Conservation (phyloP, 2,329 filamentous ascomycete genomes). For the Nothomitra cinnamomea region DNA sequence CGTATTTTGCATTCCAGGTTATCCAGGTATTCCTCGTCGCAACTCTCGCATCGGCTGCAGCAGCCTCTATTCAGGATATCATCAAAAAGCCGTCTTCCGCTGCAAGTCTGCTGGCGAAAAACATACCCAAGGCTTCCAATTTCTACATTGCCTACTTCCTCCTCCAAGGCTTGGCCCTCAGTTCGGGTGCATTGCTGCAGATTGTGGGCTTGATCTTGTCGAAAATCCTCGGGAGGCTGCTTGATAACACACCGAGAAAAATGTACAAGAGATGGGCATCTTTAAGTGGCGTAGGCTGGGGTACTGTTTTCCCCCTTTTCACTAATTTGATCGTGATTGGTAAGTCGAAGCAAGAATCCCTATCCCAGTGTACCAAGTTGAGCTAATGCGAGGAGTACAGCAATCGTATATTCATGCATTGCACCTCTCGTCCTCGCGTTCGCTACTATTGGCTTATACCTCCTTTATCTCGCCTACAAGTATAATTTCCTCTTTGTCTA, state of each 20-base stretch:
- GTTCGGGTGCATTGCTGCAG: conserved; percentile 58
- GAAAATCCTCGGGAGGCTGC: conserved; percentile 53
- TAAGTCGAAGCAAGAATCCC: conserved; percentile 24
- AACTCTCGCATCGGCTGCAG: conserved; percentile 66
- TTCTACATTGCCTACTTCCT: conserved; percentile 95
- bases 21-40: conserved; percentile 84
- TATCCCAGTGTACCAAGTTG: conserved; percentile 5
- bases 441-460: conserved; percentile 55
- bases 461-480: conserved; percentile 76
- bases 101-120: conserved; percentile 48
- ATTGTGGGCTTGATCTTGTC: conserved; percentile 56
- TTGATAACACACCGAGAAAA: conserved; percentile 63
- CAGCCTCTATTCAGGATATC: conserved; percentile 47
- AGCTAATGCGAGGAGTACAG: conserved; percentile 24
- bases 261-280: conserved; percentile 64
- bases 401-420: conserved; percentile 73
- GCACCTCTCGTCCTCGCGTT: conserved; percentile 74
- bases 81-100: conserved; percentile 42
- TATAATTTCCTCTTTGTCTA: conserved; percentile 86
- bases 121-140: conserved; percentile 72
- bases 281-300: conserved; percentile 63
- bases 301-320: conserved; percentile 64
- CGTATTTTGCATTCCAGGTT: conserved; percentile 81
- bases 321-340: conserved; percentile 68
- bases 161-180: conserved; percentile 71